Percentiles rank a stretch among this genome's conserved stretches.
These are phyloP conservation scores for Achaetomium macrosporum DNA, from an alignment of 2,329 filamentous ascomycete species.

Conservation along the genomic window DNA sequence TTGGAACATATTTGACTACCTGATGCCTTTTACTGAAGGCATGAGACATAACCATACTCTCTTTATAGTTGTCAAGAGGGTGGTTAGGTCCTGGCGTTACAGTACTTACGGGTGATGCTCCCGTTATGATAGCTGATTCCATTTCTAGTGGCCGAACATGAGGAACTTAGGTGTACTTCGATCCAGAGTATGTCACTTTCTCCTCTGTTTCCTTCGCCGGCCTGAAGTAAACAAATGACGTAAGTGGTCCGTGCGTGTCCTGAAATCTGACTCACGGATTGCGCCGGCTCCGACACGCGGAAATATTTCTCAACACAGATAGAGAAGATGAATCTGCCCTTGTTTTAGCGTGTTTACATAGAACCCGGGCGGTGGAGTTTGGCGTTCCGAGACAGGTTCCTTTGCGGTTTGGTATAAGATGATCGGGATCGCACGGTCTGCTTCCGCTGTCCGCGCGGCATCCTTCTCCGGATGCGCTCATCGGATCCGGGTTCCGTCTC, in stretches of 20 bases:
- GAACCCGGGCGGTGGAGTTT: not conserved
- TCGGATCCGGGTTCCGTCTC: slow-evolving; percentile 1
- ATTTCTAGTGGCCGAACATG: no score
- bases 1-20: no score
- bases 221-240: slow-evolving; percentile 8
- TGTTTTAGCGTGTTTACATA: not conserved
- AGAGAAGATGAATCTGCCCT: no score
- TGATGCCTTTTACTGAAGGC: no score
- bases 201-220: slow-evolving; percentile 1
- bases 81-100: no score
- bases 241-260: slow-evolving; percentile 12
- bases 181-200: no score
- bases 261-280: not conserved
- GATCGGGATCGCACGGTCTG: not conserved
- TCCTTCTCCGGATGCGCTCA: not conserved
- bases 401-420: not conserved
- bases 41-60: no score
- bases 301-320: not conserved
- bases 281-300: not conserved
- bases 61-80: no score
- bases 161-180: no score
- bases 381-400: not conserved
- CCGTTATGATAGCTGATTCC: no score
- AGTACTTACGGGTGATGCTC: no score
- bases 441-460: not conserved